Conservation (phyloP, 306 rosid genomes). For the Quercus berberidifolia region DNA sequence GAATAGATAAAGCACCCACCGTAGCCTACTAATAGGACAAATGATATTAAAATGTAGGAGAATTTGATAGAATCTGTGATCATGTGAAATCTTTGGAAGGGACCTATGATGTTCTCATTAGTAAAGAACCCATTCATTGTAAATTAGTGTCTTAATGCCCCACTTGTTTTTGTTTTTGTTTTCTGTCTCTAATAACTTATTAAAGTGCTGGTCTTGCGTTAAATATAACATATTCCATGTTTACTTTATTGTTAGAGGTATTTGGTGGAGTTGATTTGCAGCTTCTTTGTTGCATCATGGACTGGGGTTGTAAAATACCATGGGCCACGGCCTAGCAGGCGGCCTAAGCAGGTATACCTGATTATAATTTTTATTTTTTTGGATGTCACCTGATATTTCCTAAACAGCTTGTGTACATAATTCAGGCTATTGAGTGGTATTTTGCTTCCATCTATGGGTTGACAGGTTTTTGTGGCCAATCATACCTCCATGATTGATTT, state of each 20-base stretch:
- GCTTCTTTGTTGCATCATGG: slow-evolving; percentile 99
- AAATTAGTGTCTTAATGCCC: background rate
- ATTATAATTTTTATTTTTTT: background rate
- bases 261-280: slow-evolving; percentile 91
- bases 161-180: too few species aligned
- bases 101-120: background rate
- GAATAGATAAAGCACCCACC: background rate
- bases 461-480: slow-evolving; percentile 95
- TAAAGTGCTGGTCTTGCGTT: background rate
- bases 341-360: slow-evolving; percentile 75
- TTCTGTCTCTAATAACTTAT: too few species aligned
- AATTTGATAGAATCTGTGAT: background rate
- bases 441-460: slow-evolving; percentile 15
- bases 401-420: background rate
- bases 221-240: background rate
- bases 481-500: slow-evolving; percentile 99
- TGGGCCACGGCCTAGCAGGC: slow-evolving; percentile 92
- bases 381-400: slow-evolving; percentile 4
- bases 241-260: slow-evolving; percentile 51
- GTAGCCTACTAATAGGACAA: background rate
- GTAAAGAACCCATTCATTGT: too few species aligned
- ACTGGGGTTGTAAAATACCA: slow-evolving; percentile 98
- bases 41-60: background rate
- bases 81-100: background rate
- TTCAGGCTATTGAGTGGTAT: slow-evolving; percentile 13